Percentiles rank a stretch among this genome's conserved stretches.
These are phyloP conservation scores for Pugionium cornutum DNA, from an alignment of 345 rosid species.

Conservation along the genomic window DNA sequence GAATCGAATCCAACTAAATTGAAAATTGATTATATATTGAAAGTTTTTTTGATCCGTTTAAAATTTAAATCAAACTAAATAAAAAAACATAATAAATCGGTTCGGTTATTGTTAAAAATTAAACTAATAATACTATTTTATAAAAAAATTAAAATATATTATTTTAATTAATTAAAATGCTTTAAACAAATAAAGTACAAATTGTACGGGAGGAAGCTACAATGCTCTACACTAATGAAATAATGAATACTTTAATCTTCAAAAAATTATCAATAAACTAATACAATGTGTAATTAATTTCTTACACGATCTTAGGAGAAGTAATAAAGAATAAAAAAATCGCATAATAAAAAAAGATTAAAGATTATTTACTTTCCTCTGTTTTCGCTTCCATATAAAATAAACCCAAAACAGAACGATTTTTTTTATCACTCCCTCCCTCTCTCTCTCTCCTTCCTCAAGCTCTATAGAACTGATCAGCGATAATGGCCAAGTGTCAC, in stretches of 20 bases:
- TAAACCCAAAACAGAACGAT: slow-evolving; percentile 26
- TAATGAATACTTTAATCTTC: not conserved
- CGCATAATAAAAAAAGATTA: not conserved
- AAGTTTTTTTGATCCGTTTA: too few species aligned
- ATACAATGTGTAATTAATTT: not conserved
- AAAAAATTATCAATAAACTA: not conserved
- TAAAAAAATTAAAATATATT: too few species aligned
- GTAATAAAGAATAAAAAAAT: not conserved
- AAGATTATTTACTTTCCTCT: slow-evolving; percentile 15
- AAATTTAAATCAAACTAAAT: too few species aligned
- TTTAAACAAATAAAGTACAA: too few species aligned
- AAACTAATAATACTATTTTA: too few species aligned
- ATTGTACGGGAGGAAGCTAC: too few species aligned
- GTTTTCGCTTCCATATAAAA: slow-evolving; percentile 30
- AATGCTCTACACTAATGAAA: not conserved
- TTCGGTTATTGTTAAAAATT: too few species aligned
- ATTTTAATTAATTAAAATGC: too few species aligned
- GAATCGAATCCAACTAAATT: too few species aligned
- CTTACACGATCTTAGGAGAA: slow-evolving; percentile 6
- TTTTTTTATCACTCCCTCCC: slow-evolving; percentile 3
- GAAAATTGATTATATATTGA: too few species aligned
- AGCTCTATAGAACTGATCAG: slow-evolving; percentile 31
- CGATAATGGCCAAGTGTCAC: slow-evolving; percentile 72
- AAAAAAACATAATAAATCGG: too few species aligned
- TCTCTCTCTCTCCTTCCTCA: slow-evolving; percentile 12